Evolutionary conservation across 2,329 filamentous ascomycete genomes (phyloP), one percentile per base, ranked within the genome.

Genomic region (Boeremia exigua): DNA sequence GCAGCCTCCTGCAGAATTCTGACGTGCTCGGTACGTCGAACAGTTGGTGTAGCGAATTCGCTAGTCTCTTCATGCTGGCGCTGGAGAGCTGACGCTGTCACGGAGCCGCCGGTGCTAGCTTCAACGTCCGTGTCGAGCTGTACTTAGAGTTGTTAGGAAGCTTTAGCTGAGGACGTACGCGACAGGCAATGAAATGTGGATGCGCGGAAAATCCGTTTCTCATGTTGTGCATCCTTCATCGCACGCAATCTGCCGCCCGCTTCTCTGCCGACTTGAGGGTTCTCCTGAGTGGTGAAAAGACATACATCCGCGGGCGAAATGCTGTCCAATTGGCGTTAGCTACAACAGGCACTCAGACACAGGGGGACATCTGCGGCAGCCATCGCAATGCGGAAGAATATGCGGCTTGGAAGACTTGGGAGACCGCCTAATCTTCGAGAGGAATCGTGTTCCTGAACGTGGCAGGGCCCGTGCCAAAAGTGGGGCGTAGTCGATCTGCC

Each of bases 401-500:
- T 25, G 52, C 52, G 46, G 29, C 47, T 56, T 50, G 40, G 40
- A 11, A 23, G 42, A 50, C 47, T 56, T 50, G 40, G 40, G n/a
- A 23, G 42, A 50, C 34, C 33, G 46, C 46, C 46, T 56, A 37
- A 51, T 28, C 42, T 30, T 15, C 23, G 37, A 56, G 47, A 47
- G 40, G 52, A 49, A 46, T 25, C 47, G 45, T 43, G 47, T 51
- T 51, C 30, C 42, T 56, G 42, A 51, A 48, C 43, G 37, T 51
- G 43, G 53, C 47, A 43, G 28, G 29, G 53, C 30, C 47, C 15
- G 47, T 56, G 53, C 53, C 15, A 33, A n/a, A 39, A 46, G 46
- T 46, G 53, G 46, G 29, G 33, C 27, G 28, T 34, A 11, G 38
- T 28, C 30, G 40, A 55, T 54, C 45, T 54, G 52, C 52, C 52